Percentiles rank a stretch among this genome's conserved stretches.
Evolutionary conservation across 345 rosid genomes (phyloP).

Genomic region (Arabidopsis suecica): DNA sequence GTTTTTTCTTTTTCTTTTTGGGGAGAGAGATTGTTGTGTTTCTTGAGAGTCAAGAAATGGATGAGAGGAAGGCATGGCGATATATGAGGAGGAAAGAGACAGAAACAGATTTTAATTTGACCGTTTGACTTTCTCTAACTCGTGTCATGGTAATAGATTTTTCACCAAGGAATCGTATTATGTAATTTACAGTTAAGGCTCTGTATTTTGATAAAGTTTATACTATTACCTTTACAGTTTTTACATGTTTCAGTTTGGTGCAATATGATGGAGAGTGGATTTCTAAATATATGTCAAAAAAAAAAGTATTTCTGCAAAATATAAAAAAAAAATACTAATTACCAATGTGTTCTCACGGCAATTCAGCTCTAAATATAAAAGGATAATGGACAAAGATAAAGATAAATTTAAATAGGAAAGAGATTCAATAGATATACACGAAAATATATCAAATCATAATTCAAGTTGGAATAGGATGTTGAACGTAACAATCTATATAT

Average conservation of each 20-base stretch:
- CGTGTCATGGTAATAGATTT: conserved; percentile 14
- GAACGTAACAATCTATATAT: background rate
- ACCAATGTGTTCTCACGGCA: too few species aligned
- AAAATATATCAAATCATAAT: background rate
- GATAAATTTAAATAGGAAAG: too few species aligned
- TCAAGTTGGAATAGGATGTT: background rate
- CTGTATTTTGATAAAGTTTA: background rate
- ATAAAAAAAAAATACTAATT: too few species aligned
- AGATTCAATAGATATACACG: too few species aligned
- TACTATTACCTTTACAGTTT: background rate
- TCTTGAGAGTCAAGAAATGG: conserved; percentile 61
- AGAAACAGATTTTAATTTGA: conserved; percentile 26
- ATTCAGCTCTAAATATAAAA: too few species aligned
- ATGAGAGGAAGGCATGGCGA: conserved; percentile 67
- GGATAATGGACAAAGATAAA: too few species aligned
- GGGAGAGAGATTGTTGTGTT: conserved; percentile 27
- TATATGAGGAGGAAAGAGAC: conserved; percentile 39
- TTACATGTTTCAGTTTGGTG: too few species aligned
- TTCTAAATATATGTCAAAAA: too few species aligned
- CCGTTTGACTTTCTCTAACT: conserved; percentile 30
- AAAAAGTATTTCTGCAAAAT: too few species aligned
- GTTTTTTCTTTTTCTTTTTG: background rate
- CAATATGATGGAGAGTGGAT: too few species aligned
- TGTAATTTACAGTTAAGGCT: background rate
- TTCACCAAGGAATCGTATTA: conserved; percentile 10